These are phyloP conservation scores for Pugionium cornutum DNA, from an alignment of 345 rosid genomes.

Conservation along the genomic window DNA sequence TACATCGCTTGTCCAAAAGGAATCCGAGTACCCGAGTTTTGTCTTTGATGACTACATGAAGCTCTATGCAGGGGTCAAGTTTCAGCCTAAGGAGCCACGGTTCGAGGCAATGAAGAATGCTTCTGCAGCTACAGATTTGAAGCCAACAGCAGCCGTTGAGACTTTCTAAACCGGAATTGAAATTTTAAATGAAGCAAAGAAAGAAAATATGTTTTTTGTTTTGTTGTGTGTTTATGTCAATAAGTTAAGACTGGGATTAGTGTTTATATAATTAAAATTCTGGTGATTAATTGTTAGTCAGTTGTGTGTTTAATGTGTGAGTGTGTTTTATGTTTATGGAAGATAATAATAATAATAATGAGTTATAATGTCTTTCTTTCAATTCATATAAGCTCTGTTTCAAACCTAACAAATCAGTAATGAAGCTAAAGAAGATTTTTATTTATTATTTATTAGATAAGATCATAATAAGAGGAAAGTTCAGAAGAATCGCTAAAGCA, in stretches of 20 bases:
- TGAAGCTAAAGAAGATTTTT: neutral
- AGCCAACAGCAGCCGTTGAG: constrained; percentile 52
- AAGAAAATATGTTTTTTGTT: neutral
- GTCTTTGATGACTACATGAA: constrained; percentile 96
- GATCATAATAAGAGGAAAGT: too few species aligned
- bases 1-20: constrained; percentile 54
- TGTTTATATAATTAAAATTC: constrained; percentile 25
- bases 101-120: constrained; percentile 79
- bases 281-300: constrained; percentile 30
- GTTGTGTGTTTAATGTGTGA: constrained; percentile 31
- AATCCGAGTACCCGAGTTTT: constrained; percentile 73
- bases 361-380: neutral
- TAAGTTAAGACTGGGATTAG: constrained; percentile 29
- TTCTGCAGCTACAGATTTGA: constrained; percentile 37
- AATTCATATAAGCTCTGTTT: constrained; percentile 18
- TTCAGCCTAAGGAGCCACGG: constrained; percentile 88
- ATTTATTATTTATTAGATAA: too few species aligned
- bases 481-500: neutral
- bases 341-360: constrained; percentile 23
- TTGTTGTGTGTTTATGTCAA: constrained; percentile 34
- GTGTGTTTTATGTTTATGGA: constrained; percentile 32
- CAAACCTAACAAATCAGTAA: neutral
- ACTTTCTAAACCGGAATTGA: constrained; percentile 25
- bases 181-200: constrained; percentile 7
- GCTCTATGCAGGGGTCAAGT: constrained; percentile 77